A percentile compares a stretch with the other conserved stretches of the same genome.
Evolutionary conservation across 306 rosid genomes (phyloP).

Genomic region (Cicer pinnatifidum): DNA sequence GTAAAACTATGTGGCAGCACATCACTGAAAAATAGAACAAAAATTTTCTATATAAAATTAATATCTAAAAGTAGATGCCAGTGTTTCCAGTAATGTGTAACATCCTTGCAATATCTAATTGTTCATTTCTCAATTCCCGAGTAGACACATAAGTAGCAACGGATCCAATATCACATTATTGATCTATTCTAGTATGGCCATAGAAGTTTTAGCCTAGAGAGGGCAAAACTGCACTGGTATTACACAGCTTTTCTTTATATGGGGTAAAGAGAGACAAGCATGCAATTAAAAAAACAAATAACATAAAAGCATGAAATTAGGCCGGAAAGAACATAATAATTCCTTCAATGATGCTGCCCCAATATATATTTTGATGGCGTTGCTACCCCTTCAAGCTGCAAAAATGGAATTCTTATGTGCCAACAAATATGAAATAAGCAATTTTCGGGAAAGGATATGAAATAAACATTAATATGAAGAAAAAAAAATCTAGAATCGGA

Average conservation of each 20-base stretch:
- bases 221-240: background rate
- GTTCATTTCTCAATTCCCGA: no score
- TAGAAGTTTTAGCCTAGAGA: background rate
- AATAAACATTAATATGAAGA: background rate
- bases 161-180: no score
- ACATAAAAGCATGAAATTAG: background rate
- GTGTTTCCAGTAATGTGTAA: background rate
- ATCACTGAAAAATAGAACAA: background rate
- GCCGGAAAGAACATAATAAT: conserved; percentile 12
- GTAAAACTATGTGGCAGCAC: background rate
- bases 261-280: background rate
- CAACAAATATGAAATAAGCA: background rate
- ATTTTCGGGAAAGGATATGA: background rate
- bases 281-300: conserved; percentile 2
- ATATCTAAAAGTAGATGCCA: background rate
- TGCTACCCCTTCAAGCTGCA: conserved; percentile 28
- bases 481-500: background rate
- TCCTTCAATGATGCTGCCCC: conserved; percentile 20
- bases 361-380: background rate
- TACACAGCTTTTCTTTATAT: conserved; percentile 3
- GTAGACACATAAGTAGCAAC: no score
- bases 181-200: no score
- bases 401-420: conserved; percentile 3
- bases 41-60: background rate
- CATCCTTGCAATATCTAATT: no score